Evolutionary conservation across 2,329 filamentous ascomycete genomes (phyloP), one percentile per base, ranked within the genome.

Genomic region (Aureobasidium sp.): DNA sequence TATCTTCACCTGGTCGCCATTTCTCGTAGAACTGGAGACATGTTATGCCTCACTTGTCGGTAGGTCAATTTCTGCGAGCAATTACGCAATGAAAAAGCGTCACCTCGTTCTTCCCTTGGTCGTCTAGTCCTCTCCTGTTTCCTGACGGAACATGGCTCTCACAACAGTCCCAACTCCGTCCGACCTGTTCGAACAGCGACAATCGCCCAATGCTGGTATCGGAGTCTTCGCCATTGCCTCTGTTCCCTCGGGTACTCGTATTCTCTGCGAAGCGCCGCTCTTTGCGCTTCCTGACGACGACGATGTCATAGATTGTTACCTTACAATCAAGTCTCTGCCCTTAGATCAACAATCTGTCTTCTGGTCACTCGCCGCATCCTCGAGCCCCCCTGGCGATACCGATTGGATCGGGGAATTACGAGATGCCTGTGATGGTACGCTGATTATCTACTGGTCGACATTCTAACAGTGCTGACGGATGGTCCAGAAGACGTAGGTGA

Each of bases 181-280:
- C 5, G 45, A 37, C 12, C 62, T 66, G 31, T 62, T 49, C 55
- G 55, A 62, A 49, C 36, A 58, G 56, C 60, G 64, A 34, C 27
- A 48, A 44, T 61, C 61, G 22, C 64, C 62, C 3, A 31, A 41
- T 31, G 60, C 60, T 41, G 64, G 64, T 5, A 60, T 66, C 20
- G 64, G 62, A 42, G 55, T 62, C 15, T 66, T 66, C 25, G 64
- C 64, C 48, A 22, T 52, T 11, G 45, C 27, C 29, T 27, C 34
- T 34, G 64, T 66, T 20, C 56, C 60, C 14, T 36, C 62, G 17
- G 64, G 63, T 31, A 66, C 64, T 5, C 49, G 64, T 12, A 49
- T 66, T 6, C 58, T 66, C 15, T 55, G 49, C 41, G 64, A 66
- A 62, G 14, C 34, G 14, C 62, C 64, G 15, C 61, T 66, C 20